These are phyloP conservation scores for Leonotis leonurus DNA, from an alignment of 257 asterid species.

Conservation along the genomic window DNA sequence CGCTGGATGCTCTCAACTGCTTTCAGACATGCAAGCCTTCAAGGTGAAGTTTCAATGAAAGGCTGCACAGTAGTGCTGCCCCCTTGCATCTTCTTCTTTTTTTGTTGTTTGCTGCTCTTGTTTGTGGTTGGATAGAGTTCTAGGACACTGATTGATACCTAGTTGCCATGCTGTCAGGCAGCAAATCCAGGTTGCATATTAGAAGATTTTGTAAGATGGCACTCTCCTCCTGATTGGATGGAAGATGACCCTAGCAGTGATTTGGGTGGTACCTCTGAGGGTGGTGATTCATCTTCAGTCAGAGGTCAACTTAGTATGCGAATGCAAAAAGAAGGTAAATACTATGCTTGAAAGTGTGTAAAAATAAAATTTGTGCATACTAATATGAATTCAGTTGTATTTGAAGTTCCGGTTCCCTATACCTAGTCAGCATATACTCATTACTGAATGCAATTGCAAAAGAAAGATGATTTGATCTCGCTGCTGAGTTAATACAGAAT, in stretches of 20 bases:
- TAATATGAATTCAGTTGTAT: neutral
- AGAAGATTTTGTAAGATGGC: slow-evolving; percentile 98
- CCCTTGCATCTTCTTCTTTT: neutral
- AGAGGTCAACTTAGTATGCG: slow-evolving; percentile 94
- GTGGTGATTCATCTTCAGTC: slow-evolving; percentile 41
- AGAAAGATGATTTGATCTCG: neutral
- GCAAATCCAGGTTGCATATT: slow-evolving; percentile 97
- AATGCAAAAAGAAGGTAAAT: slow-evolving; percentile 97
- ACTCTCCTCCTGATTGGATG: slow-evolving; percentile 98
- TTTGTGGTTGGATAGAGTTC: slow-evolving; percentile 5
- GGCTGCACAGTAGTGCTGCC: slow-evolving; percentile 3
- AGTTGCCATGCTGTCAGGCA: slow-evolving; percentile 48
- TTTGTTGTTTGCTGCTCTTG: slow-evolving; percentile 1
- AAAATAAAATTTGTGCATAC: neutral
- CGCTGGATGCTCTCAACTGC: slow-evolving; percentile 98
- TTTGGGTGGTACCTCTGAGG: slow-evolving; percentile 40
- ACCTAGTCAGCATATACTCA: neutral
- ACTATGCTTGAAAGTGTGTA: neutral
- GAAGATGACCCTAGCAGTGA: slow-evolving; percentile 48
- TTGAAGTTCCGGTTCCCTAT: neutral
- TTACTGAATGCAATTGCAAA: neutral
- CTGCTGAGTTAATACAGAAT: neutral
- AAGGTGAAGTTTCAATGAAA: slow-evolving; percentile 54
- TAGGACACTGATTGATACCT: slow-evolving; percentile 15
- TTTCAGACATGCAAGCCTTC: slow-evolving; percentile 99